phyloP scores from a whole-genome alignment of 306 rosid genomes.

The Chamaecrista fasciculata region DNA sequence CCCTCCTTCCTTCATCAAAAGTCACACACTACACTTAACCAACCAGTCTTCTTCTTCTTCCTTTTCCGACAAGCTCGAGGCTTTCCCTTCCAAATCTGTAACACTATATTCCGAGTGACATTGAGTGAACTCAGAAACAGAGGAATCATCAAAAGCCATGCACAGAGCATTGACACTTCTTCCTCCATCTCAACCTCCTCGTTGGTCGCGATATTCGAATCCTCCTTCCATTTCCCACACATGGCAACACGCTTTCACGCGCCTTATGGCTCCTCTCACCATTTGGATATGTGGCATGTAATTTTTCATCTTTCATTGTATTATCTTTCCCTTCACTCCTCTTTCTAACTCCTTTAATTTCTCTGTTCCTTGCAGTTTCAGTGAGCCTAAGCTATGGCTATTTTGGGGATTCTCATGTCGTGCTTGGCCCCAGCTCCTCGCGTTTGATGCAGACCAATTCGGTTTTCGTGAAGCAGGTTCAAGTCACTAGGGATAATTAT shows the following conservation, averaged over 20 bases:
- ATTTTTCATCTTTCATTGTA: conserved; percentile 36
- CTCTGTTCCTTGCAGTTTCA: conserved; percentile 49
- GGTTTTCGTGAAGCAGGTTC: conserved; percentile 51
- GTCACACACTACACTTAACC: conserved; percentile 6
- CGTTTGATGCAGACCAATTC: conserved; percentile 55
- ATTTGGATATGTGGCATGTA: conserved; percentile 85
- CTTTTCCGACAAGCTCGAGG: background rate
- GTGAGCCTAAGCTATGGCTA: conserved; percentile 51
- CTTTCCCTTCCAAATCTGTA: background rate
- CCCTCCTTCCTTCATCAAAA: background rate
- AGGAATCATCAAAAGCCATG: conserved; percentile 21
- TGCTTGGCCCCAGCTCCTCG: conserved; percentile 72
- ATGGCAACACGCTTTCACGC: conserved; percentile 42
- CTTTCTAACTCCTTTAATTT: conserved; percentile 25
- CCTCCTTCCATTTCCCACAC: conserved; percentile 14
- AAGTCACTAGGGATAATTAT: conserved; percentile 37
- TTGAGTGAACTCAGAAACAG: background rate
- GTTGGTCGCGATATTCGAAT: background rate
- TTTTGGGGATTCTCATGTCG: conserved; percentile 51
- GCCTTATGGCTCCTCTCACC: conserved; percentile 42
- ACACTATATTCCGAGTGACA: background rate
- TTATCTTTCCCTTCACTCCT: background rate
- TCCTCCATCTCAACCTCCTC: background rate
- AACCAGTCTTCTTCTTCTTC: conserved; percentile 33
- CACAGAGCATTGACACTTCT: conserved; percentile 27